Evolutionary conservation across 1,284 basidiomycete species (phyloP).

Genomic region (Pseudozyma tsukubaensis): DNA sequence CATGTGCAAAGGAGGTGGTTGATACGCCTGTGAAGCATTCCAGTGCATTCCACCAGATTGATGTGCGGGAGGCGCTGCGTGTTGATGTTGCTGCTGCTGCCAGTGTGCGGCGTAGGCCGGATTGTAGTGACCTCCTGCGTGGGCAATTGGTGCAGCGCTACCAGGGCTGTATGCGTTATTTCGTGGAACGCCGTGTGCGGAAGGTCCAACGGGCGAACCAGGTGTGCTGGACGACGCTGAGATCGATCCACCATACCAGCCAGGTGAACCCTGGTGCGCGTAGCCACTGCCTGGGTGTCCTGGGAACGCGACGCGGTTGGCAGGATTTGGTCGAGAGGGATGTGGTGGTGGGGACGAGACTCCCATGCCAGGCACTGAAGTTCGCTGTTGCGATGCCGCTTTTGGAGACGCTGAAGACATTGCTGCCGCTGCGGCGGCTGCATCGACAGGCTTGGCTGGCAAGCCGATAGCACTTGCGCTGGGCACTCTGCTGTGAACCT

Average conservation of each 20-base stretch:
- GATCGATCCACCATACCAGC: constrained; percentile 19
- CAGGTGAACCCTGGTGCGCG: constrained; percentile 17
- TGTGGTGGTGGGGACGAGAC: constrained; percentile 19
- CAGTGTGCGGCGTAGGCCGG: constrained; percentile 40
- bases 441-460: constrained; percentile 41
- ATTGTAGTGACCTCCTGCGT: constrained; percentile 38
- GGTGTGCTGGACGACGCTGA: constrained; percentile 23
- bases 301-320: neutral
- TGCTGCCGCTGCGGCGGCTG: constrained; percentile 29
- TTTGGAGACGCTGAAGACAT: constrained; percentile 7
- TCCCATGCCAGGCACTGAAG: neutral
- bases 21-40: constrained; percentile 22
- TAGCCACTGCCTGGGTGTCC: neutral
- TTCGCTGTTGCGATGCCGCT: neutral
- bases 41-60: constrained; percentile 9
- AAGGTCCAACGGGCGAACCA: constrained; percentile 22
- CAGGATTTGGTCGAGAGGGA: constrained; percentile 10
- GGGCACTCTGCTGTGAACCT: constrained; percentile 20
- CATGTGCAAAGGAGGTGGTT: constrained; percentile 26
- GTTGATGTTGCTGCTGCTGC: constrained; percentile 29
- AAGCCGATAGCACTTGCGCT: constrained; percentile 23
- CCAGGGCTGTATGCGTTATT: constrained; percentile 17
- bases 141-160: constrained; percentile 7
- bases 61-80: constrained; percentile 5
- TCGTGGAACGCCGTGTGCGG: constrained; percentile 5